phyloP scores from a whole-genome alignment of 176 grass and related monocot species.

The Poa pratensis region DNA sequence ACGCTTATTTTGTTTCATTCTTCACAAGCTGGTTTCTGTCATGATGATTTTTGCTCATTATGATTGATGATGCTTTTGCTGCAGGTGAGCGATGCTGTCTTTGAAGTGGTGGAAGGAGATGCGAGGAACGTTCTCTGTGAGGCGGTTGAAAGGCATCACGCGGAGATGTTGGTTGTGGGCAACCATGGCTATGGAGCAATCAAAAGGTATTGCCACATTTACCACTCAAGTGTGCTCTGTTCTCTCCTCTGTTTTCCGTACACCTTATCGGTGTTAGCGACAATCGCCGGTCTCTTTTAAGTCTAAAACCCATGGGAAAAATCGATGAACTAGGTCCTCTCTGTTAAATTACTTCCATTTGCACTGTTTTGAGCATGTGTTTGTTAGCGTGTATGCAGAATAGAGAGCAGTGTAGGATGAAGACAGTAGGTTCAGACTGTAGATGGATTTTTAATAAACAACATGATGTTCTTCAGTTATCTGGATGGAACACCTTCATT shows the following conservation, averaged over 20 bases:
- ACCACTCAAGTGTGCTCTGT: background rate
- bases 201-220: slow-evolving; percentile 56
- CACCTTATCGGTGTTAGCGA: background rate
- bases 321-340: background rate
- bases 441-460: background rate
- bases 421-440: background rate
- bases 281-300: too few relatives aligned
- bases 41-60: background rate
- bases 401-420: background rate
- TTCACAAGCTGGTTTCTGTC: background rate
- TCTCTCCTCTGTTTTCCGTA: slow-evolving; percentile 5
- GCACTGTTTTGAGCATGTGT: background rate
- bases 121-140: slow-evolving; percentile 78
- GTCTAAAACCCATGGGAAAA: background rate
- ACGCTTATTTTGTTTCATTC: background rate
- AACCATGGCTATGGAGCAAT: slow-evolving; percentile 92
- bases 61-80: background rate
- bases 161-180: slow-evolving; percentile 81
- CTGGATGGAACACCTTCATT: background rate
- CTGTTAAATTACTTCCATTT: background rate
- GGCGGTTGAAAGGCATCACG: slow-evolving; percentile 73
- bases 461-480: background rate
- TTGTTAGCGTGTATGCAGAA: background rate
- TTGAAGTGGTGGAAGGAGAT: slow-evolving; percentile 73
- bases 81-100: slow-evolving; percentile 65